Base-by-base conservation (phyloP, 2,329 filamentous ascomycete genomes). In the Passalora sequoiae region DNA sequence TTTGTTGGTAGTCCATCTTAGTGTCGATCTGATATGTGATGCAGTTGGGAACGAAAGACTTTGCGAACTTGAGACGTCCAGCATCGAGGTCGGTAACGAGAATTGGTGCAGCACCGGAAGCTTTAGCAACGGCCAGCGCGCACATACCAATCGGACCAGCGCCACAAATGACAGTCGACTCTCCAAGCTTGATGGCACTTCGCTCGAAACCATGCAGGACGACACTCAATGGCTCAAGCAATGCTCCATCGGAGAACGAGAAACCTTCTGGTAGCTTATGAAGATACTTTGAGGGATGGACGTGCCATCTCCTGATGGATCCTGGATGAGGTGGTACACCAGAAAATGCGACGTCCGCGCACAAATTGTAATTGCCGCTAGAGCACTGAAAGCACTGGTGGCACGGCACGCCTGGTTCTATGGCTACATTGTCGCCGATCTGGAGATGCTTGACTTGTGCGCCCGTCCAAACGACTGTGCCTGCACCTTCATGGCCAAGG, bases 281-380 rank as follows among this genome's bases (percentile, higher is more conserved):
- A 74, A 89, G 92, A 64, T 92, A 94, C 63, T 94, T 87, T 51
- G 83, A 78, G 1, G 89, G 86, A 4, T 89, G 76, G 12, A 74
- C 65, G 72, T 91, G 95, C 73, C 89, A 94, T 38, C 87, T 84
- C 1, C 89, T 83, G 41, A 97, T 73, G 1, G 89, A 95, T 32
- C 91, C 91, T 63, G 94, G 80, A 64, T 84, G 80, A 2, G 91
- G 91, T 15, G 89, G 89, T 10, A 89, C 95, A 1, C 89, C 89
- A 15, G 89, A 89, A 64, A 97, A 97, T 21, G 70, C 72, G 83
- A 97, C 94, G 38, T 84, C 75, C 8, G 78, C 76, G 69, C 91
- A 97, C 16, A 96, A 80, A 67, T 96, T 95, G 73, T 96, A 96
- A 57, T 80, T 77, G 44, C 89, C 91, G 22, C 75, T 73, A 50